phyloP scores from a whole-genome alignment of 345 rosid species.

The Eucalyptus microcorys region DNA sequence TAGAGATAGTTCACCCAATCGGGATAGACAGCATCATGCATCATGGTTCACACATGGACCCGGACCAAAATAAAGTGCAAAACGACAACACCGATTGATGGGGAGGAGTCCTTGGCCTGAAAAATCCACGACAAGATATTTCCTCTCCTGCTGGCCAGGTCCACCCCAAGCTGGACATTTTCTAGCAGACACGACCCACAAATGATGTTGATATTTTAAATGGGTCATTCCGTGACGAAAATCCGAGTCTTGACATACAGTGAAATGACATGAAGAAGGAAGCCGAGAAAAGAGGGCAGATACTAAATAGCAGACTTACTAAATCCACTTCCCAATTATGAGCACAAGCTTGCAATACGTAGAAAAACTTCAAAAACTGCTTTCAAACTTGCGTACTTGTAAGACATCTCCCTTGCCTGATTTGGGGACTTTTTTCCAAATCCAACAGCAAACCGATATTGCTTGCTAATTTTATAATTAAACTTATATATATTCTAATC shows the following conservation, averaged over 20 bases:
- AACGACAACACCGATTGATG: not conserved
- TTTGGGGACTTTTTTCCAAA: conserved; percentile 56
- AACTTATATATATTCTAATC: too few species aligned
- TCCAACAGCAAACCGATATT: conserved; percentile 73
- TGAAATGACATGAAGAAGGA: not conserved
- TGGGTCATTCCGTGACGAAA: not conserved
- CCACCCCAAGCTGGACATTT: not conserved
- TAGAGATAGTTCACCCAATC: not conserved
- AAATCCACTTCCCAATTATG: not conserved
- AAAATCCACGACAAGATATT: not conserved
- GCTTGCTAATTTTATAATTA: conserved; percentile 2
- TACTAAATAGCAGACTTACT: not conserved
- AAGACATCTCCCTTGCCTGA: conserved; percentile 68
- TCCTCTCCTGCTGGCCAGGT: not conserved
- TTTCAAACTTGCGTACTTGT: conserved; percentile 58
- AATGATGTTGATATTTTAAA: not conserved
- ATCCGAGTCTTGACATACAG: not conserved
- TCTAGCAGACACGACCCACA: not conserved
- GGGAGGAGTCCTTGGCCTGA: not conserved
- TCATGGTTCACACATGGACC: not conserved
- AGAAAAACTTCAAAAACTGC: not conserved
- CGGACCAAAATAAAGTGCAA: not conserved
- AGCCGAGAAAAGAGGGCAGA: not conserved
- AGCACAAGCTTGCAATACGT: not conserved
- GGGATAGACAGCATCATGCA: not conserved